Conservation (phyloP, 108 stramenopile genomes). For the Nannochloropsis gaditana region DNA sequence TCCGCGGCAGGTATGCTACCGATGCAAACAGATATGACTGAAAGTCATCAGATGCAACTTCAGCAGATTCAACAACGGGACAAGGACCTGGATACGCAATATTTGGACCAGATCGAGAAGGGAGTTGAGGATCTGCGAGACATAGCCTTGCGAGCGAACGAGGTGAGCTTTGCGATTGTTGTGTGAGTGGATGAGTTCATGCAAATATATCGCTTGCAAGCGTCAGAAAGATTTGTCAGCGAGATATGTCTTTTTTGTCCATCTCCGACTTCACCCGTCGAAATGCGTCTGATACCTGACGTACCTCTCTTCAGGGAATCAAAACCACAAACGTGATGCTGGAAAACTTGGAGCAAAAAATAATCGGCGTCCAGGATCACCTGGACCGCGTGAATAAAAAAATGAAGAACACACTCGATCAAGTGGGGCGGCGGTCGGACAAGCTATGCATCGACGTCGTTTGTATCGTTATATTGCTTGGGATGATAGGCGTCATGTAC, state of each 20-base stretch:
- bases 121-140: conserved; percentile 75
- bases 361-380: conserved; percentile 67
- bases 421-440: conserved; percentile 73
- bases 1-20: background rate
- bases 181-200: background rate
- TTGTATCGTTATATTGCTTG: conserved; percentile 76
- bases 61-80: conserved; percentile 70
- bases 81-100: conserved; percentile 66
- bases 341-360: conserved; percentile 60
- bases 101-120: conserved; percentile 77
- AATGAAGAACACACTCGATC: conserved; percentile 80
- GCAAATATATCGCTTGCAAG: background rate
- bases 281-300: too few species aligned
- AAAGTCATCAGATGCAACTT: conserved; percentile 65
- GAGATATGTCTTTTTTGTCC: too few species aligned
- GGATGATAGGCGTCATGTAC: conserved; percentile 68
- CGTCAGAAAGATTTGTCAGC: too few species aligned
- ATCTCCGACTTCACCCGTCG: too few species aligned
- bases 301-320: conserved; percentile 42
- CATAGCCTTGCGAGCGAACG: conserved; percentile 66
- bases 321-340: conserved; percentile 71
- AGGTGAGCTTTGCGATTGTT: conserved; percentile 53
- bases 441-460: conserved; percentile 91
- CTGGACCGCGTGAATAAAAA: conserved; percentile 69
- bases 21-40: conserved; percentile 56